Evolutionary conservation across 192 early-diverging fungal species (phyloP), one percentile per base, ranked within the genome.

Genomic region (Coemansia sp.): DNA sequence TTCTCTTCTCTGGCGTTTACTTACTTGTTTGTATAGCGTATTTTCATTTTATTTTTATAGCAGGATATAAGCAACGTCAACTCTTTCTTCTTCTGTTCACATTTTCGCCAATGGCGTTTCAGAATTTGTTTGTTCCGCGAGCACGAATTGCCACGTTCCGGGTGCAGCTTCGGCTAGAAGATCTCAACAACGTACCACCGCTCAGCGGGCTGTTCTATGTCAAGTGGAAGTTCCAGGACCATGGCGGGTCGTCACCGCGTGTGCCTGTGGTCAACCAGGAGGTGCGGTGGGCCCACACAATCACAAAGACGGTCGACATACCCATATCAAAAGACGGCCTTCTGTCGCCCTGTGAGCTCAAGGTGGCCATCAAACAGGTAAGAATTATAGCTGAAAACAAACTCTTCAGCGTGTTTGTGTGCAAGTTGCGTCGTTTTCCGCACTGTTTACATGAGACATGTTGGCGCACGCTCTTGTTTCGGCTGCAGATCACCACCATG

Each of bases 141-240:
- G 73, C 73, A 40, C 83, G 89, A 21, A 87, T 87, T 59, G 87
- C 87, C 19, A 78, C 79, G 39, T 91, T 89, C 69, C 68, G 83
- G 49, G 73, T 83, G 45, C 64, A 61, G 24, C 74, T 87, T 54
- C 53, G 81, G 25, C 75, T 93, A 18, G 82, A 90, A 54, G 92
- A 94, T 65, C 66, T 94, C 48, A 83, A 83, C 63, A 90, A 90
- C 66, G 82, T 94, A 34, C 92, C 92, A 17, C 85, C 89, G 42
- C 85, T 92, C 17, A 82, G 73, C 62, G 92, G 92, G 2, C 73
- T 86, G 45, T 94, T 90, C 62, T 90, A 83, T 75, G 83, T 83
- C 34, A 91, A 92, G 67, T 94, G 90, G 89, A 84, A 71, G 53
- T 73, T 57, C 57, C 76, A 79, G 63, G 66, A 65, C 43, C 59